These are phyloP conservation scores for Diplodia seriata DNA, from an alignment of 2,329 filamentous ascomycete species.

Conservation along the genomic window DNA sequence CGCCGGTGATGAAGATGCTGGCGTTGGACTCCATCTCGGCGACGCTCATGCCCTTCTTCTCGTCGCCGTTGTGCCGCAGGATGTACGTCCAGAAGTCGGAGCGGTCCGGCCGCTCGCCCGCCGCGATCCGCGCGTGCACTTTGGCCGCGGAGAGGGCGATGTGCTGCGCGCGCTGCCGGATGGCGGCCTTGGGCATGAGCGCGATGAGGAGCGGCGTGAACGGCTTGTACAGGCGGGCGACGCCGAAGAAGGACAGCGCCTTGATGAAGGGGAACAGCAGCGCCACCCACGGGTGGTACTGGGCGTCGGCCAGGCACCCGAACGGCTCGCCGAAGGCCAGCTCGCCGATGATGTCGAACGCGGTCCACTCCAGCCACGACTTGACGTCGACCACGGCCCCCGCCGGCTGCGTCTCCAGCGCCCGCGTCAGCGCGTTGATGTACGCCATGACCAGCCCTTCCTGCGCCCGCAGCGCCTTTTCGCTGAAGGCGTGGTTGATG, in stretches of 20 bases:
- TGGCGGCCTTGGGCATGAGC: neutral
- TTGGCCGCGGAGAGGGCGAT: neutral
- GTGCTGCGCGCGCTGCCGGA: neutral
- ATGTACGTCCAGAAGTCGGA: conserved; percentile 52
- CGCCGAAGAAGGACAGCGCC: neutral
- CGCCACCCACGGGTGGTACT: conserved; percentile 45
- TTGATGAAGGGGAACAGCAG: conserved; percentile 40
- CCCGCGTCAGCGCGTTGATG: conserved; percentile 49
- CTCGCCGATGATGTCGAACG: conserved; percentile 41
- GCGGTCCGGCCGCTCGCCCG: conserved; percentile 29
- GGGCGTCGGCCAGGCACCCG: conserved; percentile 40
- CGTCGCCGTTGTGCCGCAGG: conserved; percentile 39
- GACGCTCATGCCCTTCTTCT: conserved; percentile 35
- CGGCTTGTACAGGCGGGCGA: neutral
- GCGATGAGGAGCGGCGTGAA: neutral
- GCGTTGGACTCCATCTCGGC: conserved; percentile 51
- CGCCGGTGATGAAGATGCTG: conserved; percentile 50
- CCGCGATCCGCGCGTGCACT: conserved; percentile 39
- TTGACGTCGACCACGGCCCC: conserved; percentile 41
- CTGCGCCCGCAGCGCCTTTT: conserved; percentile 49
- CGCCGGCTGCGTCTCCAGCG: conserved; percentile 36
- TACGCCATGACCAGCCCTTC: conserved; percentile 50
- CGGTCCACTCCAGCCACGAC: conserved; percentile 40
- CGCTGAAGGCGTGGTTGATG: conserved; percentile 50
- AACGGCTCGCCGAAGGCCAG: conserved; percentile 40